phyloP scores from a whole-genome alignment of 176 grass and related monocot genomes.

The Ananas comosus region DNA sequence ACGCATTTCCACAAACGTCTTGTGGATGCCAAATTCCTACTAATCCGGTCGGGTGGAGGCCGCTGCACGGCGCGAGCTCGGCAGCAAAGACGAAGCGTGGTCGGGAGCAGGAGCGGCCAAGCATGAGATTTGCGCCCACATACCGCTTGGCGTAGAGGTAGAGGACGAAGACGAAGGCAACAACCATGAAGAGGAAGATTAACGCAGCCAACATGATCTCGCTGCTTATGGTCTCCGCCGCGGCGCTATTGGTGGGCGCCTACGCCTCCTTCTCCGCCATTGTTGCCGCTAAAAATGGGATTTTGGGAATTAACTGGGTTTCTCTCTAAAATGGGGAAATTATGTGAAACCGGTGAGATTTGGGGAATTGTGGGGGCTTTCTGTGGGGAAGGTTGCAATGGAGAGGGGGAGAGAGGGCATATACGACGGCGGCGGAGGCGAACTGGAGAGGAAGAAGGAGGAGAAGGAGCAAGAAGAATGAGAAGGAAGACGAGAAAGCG shows the following conservation, averaged over 20 bases:
- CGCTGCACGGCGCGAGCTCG: not conserved
- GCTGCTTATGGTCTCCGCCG: not conserved
- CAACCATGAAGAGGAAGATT: constrained; percentile 12
- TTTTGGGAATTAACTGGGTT: not conserved
- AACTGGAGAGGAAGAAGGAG: too few species aligned
- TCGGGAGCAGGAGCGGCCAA: not conserved
- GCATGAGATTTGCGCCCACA: not conserved
- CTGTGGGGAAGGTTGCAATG: too few species aligned
- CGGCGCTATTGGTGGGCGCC: not conserved
- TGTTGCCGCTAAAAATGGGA: not conserved
- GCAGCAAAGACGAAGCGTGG: not conserved
- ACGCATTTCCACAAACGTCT: not conserved
- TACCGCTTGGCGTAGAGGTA: constrained; percentile 9
- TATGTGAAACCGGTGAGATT: too few species aligned
- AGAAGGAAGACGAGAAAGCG: too few species aligned
- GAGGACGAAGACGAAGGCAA: constrained; percentile 14
- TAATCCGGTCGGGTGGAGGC: not conserved
- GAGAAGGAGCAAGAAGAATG: too few species aligned
- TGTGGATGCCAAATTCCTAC: not conserved
- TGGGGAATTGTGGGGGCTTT: too few species aligned
- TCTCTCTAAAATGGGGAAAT: too few species aligned
- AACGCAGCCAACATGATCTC: constrained; percentile 1
- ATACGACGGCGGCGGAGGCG: too few species aligned
- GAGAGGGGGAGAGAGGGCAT: too few species aligned
- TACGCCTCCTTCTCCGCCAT: not conserved